These are phyloP conservation scores for Penicillium sp. DNA, from an alignment of 2,329 filamentous ascomycete species.

Conservation along the genomic window DNA sequence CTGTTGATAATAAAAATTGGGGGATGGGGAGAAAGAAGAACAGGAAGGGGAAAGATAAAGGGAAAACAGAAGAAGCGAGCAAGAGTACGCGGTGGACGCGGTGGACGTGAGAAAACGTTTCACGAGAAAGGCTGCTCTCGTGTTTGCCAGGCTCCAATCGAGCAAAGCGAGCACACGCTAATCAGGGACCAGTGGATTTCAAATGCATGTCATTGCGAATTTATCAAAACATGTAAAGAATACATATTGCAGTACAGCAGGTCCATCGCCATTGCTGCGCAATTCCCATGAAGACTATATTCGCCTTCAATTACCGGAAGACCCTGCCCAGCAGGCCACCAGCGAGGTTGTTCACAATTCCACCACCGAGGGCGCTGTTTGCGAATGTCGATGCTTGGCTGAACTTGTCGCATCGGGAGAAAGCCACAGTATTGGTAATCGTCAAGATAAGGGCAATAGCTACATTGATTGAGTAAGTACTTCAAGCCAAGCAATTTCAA, in stretches of 20 bases:
- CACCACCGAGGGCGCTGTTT: constrained; percentile 54
- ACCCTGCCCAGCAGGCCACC: constrained; percentile 55
- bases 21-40: not conserved
- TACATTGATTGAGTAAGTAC: constrained; percentile 21
- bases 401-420: constrained; percentile 53
- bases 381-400: constrained; percentile 60
- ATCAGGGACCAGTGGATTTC: not conserved
- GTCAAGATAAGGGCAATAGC: constrained; percentile 51
- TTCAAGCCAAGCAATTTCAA: not conserved
- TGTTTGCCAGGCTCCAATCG: not conserved
- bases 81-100: not conserved
- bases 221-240: constrained; percentile 8
- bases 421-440: constrained; percentile 52
- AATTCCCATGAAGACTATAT: not conserved
- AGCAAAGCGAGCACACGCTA: not conserved
- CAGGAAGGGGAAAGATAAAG: not conserved
- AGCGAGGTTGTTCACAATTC: constrained; percentile 55
- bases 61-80: not conserved
- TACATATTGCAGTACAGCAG: constrained; percentile 1
- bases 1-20: not conserved
- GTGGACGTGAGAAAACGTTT: no score
- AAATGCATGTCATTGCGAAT: constrained; percentile 2
- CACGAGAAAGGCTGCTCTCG: not conserved
- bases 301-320: constrained; percentile 44
- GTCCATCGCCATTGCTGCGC: not conserved